These are phyloP conservation scores for Cyberlindnera samutprakarnensis DNA, from an alignment of 805 yeast genomes.

Conservation along the genomic window DNA sequence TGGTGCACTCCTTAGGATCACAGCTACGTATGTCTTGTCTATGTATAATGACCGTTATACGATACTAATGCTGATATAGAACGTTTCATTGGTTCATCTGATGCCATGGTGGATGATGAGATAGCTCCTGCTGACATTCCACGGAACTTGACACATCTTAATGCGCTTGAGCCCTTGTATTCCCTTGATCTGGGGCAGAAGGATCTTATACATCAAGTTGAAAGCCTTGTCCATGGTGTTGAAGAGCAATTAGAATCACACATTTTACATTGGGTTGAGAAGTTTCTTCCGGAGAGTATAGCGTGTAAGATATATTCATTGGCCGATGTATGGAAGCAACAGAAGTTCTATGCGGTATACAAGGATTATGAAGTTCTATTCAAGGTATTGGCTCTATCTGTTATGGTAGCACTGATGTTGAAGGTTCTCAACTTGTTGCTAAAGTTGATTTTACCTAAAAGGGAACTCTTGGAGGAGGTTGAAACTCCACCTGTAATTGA, in stretches of 20 bases:
- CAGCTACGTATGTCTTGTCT: neutral
- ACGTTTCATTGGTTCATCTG: neutral
- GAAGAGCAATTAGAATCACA: neutral
- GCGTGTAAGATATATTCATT: slow-evolving; percentile 1
- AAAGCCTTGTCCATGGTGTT: no score
- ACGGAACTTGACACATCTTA: neutral
- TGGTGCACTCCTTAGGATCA: neutral
- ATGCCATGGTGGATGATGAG: neutral
- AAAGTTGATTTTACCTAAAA: slow-evolving; percentile 1
- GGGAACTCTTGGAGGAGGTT: neutral
- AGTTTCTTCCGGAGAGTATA: slow-evolving; percentile 4
- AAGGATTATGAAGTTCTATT: slow-evolving; percentile 3
- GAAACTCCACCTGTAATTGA: slow-evolving; percentile 1
- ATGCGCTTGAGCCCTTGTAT: neutral
- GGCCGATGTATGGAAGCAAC: slow-evolving; percentile 3
- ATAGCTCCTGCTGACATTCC: neutral
- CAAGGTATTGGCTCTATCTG: slow-evolving; percentile 1
- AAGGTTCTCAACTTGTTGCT: slow-evolving; percentile 1
- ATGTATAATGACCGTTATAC: neutral
- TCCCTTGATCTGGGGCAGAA: slow-evolving; percentile 1
- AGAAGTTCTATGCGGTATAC: slow-evolving; percentile 7
- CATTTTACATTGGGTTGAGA: slow-evolving; percentile 1
- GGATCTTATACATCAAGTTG: slow-evolving; percentile 1
- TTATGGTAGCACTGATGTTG: no score
- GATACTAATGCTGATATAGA: no score